These are phyloP conservation scores for Cladophialophora exuberans DNA, from an alignment of 2,329 filamentous ascomycete species.

Conservation along the genomic window DNA sequence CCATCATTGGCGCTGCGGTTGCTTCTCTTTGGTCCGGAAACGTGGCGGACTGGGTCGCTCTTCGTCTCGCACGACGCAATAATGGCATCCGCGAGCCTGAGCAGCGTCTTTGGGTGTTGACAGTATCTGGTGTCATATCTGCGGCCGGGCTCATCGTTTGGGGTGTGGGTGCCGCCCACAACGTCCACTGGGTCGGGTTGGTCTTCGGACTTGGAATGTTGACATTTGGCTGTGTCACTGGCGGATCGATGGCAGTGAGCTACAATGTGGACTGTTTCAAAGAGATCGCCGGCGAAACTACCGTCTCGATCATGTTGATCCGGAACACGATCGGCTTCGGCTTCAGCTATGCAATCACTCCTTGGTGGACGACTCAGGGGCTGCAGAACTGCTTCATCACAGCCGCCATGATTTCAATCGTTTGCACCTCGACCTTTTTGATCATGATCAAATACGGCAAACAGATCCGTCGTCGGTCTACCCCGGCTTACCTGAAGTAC, in stretches of 20 bases:
- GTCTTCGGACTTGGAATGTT: slow-evolving; percentile 43
- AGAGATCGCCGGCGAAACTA: slow-evolving; percentile 53
- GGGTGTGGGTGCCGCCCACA: slow-evolving; percentile 55
- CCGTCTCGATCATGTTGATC: slow-evolving; percentile 54
- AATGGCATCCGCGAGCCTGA: slow-evolving; percentile 35
- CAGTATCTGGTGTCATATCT: slow-evolving; percentile 44
- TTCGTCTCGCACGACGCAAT: slow-evolving; percentile 29
- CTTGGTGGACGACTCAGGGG: slow-evolving; percentile 48
- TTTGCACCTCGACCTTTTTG: slow-evolving; percentile 1
- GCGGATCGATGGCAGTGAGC: slow-evolving; percentile 46
- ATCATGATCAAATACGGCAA: slow-evolving; percentile 13
- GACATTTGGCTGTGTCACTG: slow-evolving; percentile 42
- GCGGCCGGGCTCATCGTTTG: slow-evolving; percentile 37
- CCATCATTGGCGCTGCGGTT: slow-evolving; percentile 31
- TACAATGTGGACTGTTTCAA: slow-evolving; percentile 56
- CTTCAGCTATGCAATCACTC: slow-evolving; percentile 54
- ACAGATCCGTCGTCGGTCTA: slow-evolving; percentile 1
- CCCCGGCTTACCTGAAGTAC: slow-evolving; percentile 6
- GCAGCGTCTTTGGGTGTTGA: slow-evolving; percentile 33
- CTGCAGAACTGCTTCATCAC: slow-evolving; percentile 43
- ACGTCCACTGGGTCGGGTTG: slow-evolving; percentile 53
- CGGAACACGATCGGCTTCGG: slow-evolving; percentile 56
- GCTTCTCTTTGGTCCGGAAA: slow-evolving; percentile 27
- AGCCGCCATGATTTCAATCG: slow-evolving; percentile 3
- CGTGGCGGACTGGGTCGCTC: slow-evolving; percentile 30